phyloP scores from a whole-genome alignment of 2,329 filamentous ascomycete genomes.

The Penicillium sumatraense region DNA sequence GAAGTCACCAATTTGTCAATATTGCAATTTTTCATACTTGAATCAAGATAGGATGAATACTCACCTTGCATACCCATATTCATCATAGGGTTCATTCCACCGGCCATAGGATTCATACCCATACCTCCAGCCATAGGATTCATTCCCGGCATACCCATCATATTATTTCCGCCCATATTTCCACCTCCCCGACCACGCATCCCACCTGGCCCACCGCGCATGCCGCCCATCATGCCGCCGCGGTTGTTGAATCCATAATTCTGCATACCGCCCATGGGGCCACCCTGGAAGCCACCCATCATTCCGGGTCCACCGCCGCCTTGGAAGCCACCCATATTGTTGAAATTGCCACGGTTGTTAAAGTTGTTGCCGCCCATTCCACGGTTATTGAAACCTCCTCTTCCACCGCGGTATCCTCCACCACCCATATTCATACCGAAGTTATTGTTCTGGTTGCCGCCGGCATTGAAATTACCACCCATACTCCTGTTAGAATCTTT shows the following conservation, averaged over 20 bases:
- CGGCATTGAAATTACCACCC: slow-evolving; percentile 52
- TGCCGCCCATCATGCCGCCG: slow-evolving; percentile 59
- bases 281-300: slow-evolving; percentile 47
- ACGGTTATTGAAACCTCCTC: slow-evolving; percentile 53
- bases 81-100: slow-evolving; percentile 64
- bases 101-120: slow-evolving; percentile 59
- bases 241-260: slow-evolving; percentile 56
- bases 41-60: slow-evolving; percentile 20
- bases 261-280: slow-evolving; percentile 57
- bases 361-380: slow-evolving; percentile 25
- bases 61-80: slow-evolving; percentile 57
- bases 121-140: slow-evolving; percentile 54
- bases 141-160: slow-evolving; percentile 59
- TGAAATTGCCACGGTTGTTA: slow-evolving; percentile 21
- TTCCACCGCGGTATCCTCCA: slow-evolving; percentile 59
- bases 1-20: slow-evolving; percentile 24
- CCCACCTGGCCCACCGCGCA: slow-evolving; percentile 59
- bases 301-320: slow-evolving; percentile 53
- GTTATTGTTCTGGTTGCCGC: slow-evolving; percentile 45
- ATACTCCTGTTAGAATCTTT: slow-evolving; percentile 62
- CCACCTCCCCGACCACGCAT: slow-evolving; percentile 64
- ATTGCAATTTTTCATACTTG: background rate
- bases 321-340: slow-evolving; percentile 58
- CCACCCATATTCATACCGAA: slow-evolving; percentile 49
- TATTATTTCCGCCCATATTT: slow-evolving; percentile 61